Evolutionary conservation across 2,329 filamentous ascomycete genomes (phyloP).

Genomic region (Clarireedia paspali): DNA sequence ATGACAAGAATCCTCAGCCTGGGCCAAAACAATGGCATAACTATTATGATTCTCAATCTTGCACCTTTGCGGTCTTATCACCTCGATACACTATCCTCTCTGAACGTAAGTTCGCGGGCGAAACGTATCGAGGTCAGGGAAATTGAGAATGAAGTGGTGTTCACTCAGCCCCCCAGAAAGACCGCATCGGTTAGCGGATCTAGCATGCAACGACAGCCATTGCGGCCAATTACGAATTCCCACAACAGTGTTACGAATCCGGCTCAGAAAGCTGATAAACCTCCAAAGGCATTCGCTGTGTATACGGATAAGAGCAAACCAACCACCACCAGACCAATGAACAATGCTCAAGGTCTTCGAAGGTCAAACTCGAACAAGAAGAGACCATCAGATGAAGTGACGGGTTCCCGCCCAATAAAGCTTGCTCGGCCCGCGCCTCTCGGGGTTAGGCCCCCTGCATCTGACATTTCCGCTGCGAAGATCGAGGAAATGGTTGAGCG

Average conservation of each 20-base stretch:
- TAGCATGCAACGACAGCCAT: constrained; percentile 58
- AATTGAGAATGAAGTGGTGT: constrained; percentile 90
- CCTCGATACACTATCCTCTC: constrained; percentile 82
- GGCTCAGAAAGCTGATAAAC: constrained; percentile 56
- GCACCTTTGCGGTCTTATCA: constrained; percentile 90
- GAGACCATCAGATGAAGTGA: constrained; percentile 25
- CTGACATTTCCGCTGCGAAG: constrained; percentile 56
- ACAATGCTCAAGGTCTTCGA: constrained; percentile 19
- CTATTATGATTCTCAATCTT: constrained; percentile 93
- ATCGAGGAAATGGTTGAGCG: constrained; percentile 91
- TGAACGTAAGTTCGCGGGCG: constrained; percentile 91
- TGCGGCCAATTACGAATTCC: constrained; percentile 68
- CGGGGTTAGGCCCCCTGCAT: constrained; percentile 20
- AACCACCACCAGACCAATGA: constrained; percentile 28
- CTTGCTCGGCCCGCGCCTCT: constrained; percentile 32
- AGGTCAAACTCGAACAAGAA: constrained; percentile 31
- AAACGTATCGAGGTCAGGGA: constrained; percentile 96
- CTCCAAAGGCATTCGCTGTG: constrained; percentile 77
- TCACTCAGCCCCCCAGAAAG: constrained; percentile 63
- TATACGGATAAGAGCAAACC: constrained; percentile 67
- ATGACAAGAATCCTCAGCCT: constrained; percentile 92
- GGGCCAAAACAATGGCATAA: constrained; percentile 91
- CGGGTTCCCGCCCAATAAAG: constrained; percentile 40
- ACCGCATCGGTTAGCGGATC: constrained; percentile 34
- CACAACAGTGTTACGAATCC: constrained; percentile 64